Conservation (phyloP, 202 grass and related monocot genomes). For the Digitaria exilis region DNA sequence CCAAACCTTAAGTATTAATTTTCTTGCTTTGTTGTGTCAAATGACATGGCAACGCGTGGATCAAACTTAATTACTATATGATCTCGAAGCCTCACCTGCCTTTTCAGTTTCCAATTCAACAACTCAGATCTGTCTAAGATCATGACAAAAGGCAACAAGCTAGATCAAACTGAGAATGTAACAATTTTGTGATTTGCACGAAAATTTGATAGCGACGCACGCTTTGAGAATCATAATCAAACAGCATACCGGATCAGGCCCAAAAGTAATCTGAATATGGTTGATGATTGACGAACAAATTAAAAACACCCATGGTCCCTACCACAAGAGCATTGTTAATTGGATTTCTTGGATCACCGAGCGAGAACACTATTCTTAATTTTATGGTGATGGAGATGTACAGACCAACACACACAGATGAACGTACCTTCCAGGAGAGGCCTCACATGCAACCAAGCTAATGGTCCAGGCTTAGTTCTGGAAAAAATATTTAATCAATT, state of each 20-base stretch:
- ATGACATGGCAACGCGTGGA: constrained; percentile 1
- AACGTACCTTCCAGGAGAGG: constrained; percentile 33
- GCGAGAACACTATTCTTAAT: constrained; percentile 34
- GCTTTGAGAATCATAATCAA: constrained; percentile 22
- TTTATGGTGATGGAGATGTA: constrained; percentile 25
- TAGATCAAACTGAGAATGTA: constrained; percentile 16
- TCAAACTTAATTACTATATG: neutral
- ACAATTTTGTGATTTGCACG: constrained; percentile 8
- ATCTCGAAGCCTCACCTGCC: neutral
- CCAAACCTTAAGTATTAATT: constrained; percentile 4
- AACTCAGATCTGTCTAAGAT: neutral
- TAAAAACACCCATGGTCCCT: constrained; percentile 29
- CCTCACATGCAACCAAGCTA: constrained; percentile 33
- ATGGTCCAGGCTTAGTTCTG: constrained; percentile 36
- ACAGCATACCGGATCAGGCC: neutral
- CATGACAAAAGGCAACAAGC: constrained; percentile 1
- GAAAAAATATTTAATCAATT: constrained; percentile 20
- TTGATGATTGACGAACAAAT: constrained; percentile 32
- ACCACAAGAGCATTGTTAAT: constrained; percentile 10
- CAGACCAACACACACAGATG: constrained; percentile 26
- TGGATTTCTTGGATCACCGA: constrained; percentile 34
- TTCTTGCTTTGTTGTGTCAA: constrained; percentile 5
- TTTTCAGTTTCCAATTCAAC: neutral
- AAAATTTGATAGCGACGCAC: constrained; percentile 4
- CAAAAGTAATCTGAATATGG: neutral